Evolutionary conservation across 2,329 filamentous ascomycete genomes (phyloP), one percentile per base, ranked within the genome.

Genomic region (Bipolaris oryzae): DNA sequence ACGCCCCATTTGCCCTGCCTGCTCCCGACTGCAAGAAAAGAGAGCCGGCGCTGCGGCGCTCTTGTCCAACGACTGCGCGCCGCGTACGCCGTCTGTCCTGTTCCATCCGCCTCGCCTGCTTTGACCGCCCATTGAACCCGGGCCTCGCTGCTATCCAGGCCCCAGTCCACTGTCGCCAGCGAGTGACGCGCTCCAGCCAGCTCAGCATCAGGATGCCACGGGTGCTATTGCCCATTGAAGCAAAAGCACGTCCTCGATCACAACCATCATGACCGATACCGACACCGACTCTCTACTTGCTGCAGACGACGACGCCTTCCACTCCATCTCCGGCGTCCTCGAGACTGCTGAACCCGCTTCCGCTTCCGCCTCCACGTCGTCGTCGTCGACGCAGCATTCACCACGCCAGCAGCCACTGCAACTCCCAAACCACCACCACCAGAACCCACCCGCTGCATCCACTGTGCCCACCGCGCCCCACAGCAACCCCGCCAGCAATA

Each of bases 261-360:
- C 72, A 70, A 68, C 73, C 62, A 66, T 63, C 61, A 68, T 61
- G 58, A 62, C 58, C 58, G 55, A 56, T 50, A 44, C 52, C 15
- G 49, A 46, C 53, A 53, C 44, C 37, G 35, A 53, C 49, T 28
- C 53, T 35, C 48, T 54, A 42, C 44, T 57, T 55, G 43, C 53
- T 33, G 46, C 62, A 51, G 53, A 55, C 57, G 55, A 75, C 61
- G 61, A 64, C 61, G 68, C 60, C 61, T 77, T 74, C 58, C 71
- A 72, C 62, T 76, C 74, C 63, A 63, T 76, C 46, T 73, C 72
- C 38, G 76, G 73, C 58, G 69, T 69, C 53, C 55, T 57, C 37
- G 70, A 77, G 70, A 74, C 72, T 52, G 71, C 72, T 52, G 76
- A 78, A 65, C 76, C 76, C 47, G 63, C 61, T 39, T 42, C 34